Conservation (phyloP, 2,329 filamentous ascomycete species). For the Alternaria angustiovoidea region DNA sequence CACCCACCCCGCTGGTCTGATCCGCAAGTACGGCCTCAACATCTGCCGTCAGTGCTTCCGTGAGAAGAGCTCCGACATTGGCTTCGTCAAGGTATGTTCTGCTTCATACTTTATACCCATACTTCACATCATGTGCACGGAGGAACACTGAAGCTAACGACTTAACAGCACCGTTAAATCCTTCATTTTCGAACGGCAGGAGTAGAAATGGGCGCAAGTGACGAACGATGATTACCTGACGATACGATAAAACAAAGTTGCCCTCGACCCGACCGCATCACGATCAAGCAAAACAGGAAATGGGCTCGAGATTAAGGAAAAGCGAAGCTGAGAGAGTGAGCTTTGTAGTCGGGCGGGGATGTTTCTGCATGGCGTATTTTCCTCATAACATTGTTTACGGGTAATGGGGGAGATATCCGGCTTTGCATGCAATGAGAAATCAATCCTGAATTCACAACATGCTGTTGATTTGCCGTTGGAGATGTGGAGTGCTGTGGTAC, state of each 20-base stretch:
- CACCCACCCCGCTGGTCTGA: conserved; percentile 98
- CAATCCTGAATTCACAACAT: conserved; percentile 34
- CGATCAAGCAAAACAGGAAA: conserved; percentile 4
- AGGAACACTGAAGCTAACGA: conserved; percentile 18
- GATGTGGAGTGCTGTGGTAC: not conserved
- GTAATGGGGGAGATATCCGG: conserved; percentile 24
- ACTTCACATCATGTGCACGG: not conserved
- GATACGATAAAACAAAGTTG: conserved; percentile 25
- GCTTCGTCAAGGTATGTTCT: conserved; percentile 69
- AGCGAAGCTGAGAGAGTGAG: conserved; percentile 9
- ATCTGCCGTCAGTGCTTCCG: conserved; percentile 77
- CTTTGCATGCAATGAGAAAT: conserved; percentile 34
- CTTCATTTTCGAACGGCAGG: conserved; percentile 30
- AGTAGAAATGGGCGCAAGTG: conserved; percentile 40
- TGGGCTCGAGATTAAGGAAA: conserved; percentile 1
- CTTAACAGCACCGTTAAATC: conserved; percentile 47
- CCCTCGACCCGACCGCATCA: conserved; percentile 21
- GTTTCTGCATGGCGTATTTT: conserved; percentile 37
- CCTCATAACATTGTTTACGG: conserved; percentile 17
- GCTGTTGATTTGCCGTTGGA: not conserved
- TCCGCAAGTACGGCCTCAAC: conserved; percentile 99
- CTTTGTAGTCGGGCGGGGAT: conserved; percentile 24
- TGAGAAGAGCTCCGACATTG: conserved; percentile 73
- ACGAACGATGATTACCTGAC: conserved; percentile 42
- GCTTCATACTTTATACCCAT: not conserved